Conservation (phyloP, 2,329 filamentous ascomycete species). For the Pseudocercospora crystallina region DNA sequence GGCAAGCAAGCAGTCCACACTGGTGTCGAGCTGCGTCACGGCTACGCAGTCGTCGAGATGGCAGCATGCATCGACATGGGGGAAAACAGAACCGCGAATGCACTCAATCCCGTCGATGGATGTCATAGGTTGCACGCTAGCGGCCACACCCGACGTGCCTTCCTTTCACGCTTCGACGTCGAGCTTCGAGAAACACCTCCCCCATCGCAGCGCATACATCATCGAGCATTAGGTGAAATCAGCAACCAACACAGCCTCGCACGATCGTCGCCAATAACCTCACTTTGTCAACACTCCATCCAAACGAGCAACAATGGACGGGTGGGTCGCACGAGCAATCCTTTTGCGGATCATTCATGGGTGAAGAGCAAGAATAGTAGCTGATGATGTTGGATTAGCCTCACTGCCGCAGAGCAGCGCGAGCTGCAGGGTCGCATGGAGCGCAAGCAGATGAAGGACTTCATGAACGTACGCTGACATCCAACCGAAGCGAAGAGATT, state of each 20-base stretch:
- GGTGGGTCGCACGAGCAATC: constrained; percentile 22
- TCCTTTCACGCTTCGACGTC: background rate
- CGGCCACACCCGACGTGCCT: too few species aligned
- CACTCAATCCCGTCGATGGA: background rate
- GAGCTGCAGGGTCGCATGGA: constrained; percentile 94
- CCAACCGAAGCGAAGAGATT: background rate
- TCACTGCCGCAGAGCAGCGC: constrained; percentile 79
- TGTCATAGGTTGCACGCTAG: background rate
- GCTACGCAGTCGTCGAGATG: too few species aligned
- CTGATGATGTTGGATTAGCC: constrained; percentile 46
- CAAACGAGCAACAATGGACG: constrained; percentile 25
- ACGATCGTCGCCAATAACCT: background rate
- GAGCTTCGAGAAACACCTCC: background rate
- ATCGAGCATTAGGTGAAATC: constrained; percentile 10
- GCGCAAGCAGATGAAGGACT: constrained; percentile 98
- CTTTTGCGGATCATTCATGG: background rate
- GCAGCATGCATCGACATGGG: too few species aligned
- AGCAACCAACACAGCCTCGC: background rate
- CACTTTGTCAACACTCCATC: constrained; percentile 3
- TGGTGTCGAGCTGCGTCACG: too few species aligned
- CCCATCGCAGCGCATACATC: constrained; percentile 5
- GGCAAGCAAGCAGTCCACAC: too few species aligned
- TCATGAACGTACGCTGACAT: constrained; percentile 76
- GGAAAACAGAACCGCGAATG: background rate
- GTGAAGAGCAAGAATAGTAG: constrained; percentile 8